Percentiles rank a stretch among this genome's conserved stretches.
phyloP scores from a whole-genome alignment of 768 basidiomycete genomes.

The Amyloporia xantha region DNA sequence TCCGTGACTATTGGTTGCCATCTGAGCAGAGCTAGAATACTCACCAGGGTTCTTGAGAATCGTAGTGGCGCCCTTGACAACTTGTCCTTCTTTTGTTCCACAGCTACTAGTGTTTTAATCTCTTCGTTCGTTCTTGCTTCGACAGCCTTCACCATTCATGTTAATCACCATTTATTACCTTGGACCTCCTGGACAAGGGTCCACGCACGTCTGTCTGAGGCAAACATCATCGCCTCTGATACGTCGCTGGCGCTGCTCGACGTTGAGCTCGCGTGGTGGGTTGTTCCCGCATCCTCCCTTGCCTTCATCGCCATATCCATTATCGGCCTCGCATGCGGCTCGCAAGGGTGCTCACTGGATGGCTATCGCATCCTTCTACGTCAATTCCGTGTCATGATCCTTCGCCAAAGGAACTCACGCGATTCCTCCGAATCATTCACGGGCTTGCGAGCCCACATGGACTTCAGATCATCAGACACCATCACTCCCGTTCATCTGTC shows the following conservation, averaged over 20 bases:
- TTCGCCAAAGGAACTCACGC: constrained; percentile 2
- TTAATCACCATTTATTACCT: constrained; percentile 11
- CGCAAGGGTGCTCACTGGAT: constrained; percentile 8
- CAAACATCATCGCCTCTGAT: constrained; percentile 8
- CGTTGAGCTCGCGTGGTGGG: constrained; percentile 11
- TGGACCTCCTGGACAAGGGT: constrained; percentile 17
- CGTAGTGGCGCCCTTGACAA: too few relatives aligned
- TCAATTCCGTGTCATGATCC: constrained; percentile 13
- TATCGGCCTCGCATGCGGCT: constrained; percentile 4
- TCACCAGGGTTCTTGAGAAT: too few relatives aligned
- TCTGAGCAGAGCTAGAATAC: too few relatives aligned
- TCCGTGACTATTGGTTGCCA: too few relatives aligned
- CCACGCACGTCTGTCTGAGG: constrained; percentile 17
- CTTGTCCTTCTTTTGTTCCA: constrained; percentile 18
- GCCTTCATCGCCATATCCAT: constrained; percentile 9
- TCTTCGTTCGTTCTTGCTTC: constrained; percentile 12
- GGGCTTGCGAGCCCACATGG: constrained; percentile 1
- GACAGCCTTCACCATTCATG: constrained; percentile 14
- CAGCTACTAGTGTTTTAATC: constrained; percentile 14
- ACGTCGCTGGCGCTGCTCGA: constrained; percentile 1
- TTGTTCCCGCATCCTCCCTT: constrained; percentile 6
- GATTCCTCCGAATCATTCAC: constrained; percentile 3
- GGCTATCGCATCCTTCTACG: constrained; percentile 8
- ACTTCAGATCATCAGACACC: constrained; percentile 2
- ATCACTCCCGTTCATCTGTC: constrained; percentile 14